These are phyloP conservation scores for Neofusicoccum parvum DNA, from an alignment of 2,329 filamentous ascomycete species.

Conservation along the genomic window DNA sequence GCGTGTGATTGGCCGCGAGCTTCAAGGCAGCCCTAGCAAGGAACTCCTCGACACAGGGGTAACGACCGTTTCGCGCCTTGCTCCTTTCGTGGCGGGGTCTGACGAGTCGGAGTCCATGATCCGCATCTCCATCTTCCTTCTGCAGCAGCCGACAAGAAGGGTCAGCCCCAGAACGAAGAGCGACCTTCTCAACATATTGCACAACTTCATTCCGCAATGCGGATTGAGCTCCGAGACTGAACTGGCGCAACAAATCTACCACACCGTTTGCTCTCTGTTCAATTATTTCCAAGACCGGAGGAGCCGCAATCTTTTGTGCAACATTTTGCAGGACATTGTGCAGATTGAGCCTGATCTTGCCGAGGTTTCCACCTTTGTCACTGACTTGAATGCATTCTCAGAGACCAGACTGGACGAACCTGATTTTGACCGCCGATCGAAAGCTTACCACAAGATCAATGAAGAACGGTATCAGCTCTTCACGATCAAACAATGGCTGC, in stretches of 20 bases:
- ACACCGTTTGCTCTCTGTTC: constrained; percentile 78
- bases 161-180: constrained; percentile 85
- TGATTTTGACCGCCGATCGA: constrained; percentile 80
- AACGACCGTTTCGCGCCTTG: constrained; percentile 71
- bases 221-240: constrained; percentile 58
- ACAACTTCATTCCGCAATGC: constrained; percentile 74
- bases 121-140: constrained; percentile 75
- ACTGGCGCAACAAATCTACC: constrained; percentile 68
- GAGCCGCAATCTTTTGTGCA: constrained; percentile 73
- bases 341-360: constrained; percentile 61
- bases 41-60: constrained; percentile 79
- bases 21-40: constrained; percentile 65
- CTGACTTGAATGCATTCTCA: constrained; percentile 79
- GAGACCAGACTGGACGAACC: constrained; percentile 76
- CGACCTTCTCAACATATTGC: constrained; percentile 75
- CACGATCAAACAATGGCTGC: constrained; percentile 77
- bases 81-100: constrained; percentile 48
- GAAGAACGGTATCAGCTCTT: constrained; percentile 61
- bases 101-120: constrained; percentile 74
- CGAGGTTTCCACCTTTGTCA: constrained; percentile 70
- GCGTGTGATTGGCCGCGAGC: constrained; percentile 50
- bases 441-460: constrained; percentile 74
- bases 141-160: constrained; percentile 80
- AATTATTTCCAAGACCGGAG: constrained; percentile 84
- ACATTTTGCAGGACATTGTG: constrained; percentile 72